Percentiles rank a stretch among this genome's conserved stretches.
Evolutionary conservation across 176 grass and related monocot species (phyloP).

Genomic region (Aegilops longissima): DNA sequence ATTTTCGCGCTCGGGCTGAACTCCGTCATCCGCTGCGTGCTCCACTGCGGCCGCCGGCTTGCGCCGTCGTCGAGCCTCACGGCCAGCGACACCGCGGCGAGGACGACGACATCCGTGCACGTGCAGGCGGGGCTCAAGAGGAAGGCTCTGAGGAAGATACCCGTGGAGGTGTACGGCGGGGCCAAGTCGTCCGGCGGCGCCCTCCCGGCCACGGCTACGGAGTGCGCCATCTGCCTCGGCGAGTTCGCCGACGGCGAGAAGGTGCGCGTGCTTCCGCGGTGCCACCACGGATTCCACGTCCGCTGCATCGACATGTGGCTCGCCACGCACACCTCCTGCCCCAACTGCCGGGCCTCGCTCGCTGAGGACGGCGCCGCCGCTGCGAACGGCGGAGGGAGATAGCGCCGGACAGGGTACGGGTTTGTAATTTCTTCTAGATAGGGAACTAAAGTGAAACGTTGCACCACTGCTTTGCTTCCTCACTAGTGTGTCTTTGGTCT

Average conservation of each 20-base stretch:
- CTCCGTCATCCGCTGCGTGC: constrained; percentile 56
- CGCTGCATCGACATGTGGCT: constrained; percentile 76
- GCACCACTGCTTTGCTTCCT: neutral
- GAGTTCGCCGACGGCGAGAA: constrained; percentile 74
- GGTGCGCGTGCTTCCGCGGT: constrained; percentile 70
- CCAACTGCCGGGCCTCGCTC: constrained; percentile 62
- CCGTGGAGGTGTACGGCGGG: constrained; percentile 59
- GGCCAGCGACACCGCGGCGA: too few species aligned
- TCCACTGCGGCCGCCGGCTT: constrained; percentile 45
- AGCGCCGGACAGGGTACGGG: neutral
- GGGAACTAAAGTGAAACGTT: neutral
- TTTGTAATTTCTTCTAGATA: neutral
- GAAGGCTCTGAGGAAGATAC: constrained; percentile 54
- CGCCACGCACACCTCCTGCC: constrained; percentile 58
- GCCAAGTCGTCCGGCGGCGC: neutral
- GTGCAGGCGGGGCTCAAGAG: constrained; percentile 37
- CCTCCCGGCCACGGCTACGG: constrained; percentile 20
- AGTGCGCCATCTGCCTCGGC: constrained; percentile 78
- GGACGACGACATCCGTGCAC: neutral
- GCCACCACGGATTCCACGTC: constrained; percentile 74
- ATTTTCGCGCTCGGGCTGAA: constrained; percentile 60
- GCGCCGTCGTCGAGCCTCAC: neutral
- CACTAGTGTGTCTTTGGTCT: neutral
- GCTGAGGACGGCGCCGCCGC: constrained; percentile 6
- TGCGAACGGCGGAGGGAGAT: neutral